Percentiles rank a stretch among this genome's conserved stretches.
Conservation (phyloP, 768 basidiomycete species). For the Chiua virens region DNA sequence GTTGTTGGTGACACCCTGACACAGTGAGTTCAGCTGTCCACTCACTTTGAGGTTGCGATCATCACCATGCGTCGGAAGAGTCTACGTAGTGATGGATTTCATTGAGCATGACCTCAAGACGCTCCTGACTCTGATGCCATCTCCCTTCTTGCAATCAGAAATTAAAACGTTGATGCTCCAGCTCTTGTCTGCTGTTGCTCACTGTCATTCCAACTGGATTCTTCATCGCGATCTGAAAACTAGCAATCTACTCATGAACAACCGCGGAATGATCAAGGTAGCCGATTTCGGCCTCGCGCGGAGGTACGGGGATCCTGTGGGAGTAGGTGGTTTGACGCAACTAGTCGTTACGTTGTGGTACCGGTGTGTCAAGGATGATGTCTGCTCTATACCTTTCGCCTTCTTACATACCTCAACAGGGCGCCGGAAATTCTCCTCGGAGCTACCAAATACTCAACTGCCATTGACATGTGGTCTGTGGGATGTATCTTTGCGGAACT, state of each 20-base stretch:
- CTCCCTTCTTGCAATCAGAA: constrained; percentile 95
- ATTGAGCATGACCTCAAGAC: constrained; percentile 99
- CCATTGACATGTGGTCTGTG: constrained; percentile 98
- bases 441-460: constrained; percentile 90
- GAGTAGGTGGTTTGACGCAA: constrained; percentile 96
- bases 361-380: constrained; percentile 54
- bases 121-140: constrained; percentile 90
- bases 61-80: constrained; percentile 48
- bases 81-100: constrained; percentile 99
- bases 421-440: constrained; percentile 96
- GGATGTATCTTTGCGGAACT: constrained; percentile 99
- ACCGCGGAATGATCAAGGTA: constrained; percentile 96
- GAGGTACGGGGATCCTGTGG: constrained; percentile 94
- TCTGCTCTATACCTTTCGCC: constrained; percentile 10
- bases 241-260: constrained; percentile 98
- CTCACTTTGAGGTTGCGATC: constrained; percentile 5
- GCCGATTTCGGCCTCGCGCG: constrained; percentile 97
- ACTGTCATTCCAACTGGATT: constrained; percentile 97
- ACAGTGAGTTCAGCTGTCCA: constrained; percentile 68
- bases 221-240: constrained; percentile 97
- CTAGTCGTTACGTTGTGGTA: constrained; percentile 99
- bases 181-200: constrained; percentile 86
- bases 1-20: constrained; percentile 98
- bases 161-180: constrained; percentile 97
- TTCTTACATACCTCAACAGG: constrained; percentile 39